These are phyloP conservation scores for Acacia melanoxylon DNA, from an alignment of 306 rosid species.

Conservation along the genomic window DNA sequence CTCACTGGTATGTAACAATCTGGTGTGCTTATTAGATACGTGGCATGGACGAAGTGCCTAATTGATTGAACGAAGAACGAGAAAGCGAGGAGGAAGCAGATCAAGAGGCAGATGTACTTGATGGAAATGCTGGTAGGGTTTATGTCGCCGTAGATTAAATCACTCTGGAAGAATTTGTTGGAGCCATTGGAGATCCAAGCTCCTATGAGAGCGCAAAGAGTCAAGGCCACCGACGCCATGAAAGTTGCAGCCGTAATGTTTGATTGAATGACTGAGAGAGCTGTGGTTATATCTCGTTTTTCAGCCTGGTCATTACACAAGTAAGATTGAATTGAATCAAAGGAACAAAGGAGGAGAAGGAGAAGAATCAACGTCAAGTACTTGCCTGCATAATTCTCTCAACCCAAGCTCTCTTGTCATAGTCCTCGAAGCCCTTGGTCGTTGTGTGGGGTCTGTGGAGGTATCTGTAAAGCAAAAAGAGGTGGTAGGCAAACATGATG, in stretches of 20 bases:
- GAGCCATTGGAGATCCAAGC: constrained; percentile 71
- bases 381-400: constrained; percentile 71
- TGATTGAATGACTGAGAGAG: constrained; percentile 54
- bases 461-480: constrained; percentile 61
- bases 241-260: constrained; percentile 67
- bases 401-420: constrained; percentile 75
- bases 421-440: constrained; percentile 73
- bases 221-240: constrained; percentile 60
- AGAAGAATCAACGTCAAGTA: neutral
- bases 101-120: constrained; percentile 62
- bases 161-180: constrained; percentile 39
- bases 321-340: neutral
- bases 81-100: constrained; percentile 73
- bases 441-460: constrained; percentile 66
- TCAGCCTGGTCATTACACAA: constrained; percentile 42
- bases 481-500: constrained; percentile 68
- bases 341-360: neutral
- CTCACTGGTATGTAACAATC: constrained; percentile 46
- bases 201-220: constrained; percentile 71
- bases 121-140: constrained; percentile 45
- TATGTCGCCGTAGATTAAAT: constrained; percentile 65
- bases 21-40: constrained; percentile 68
- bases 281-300: constrained; percentile 41
- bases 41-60: constrained; percentile 80
- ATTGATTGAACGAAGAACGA: constrained; percentile 72